A percentile compares a stretch with the other conserved stretches of the same genome.
These are phyloP conservation scores for Salix dunnii DNA, from an alignment of 345 rosid genomes.

Conservation along the genomic window DNA sequence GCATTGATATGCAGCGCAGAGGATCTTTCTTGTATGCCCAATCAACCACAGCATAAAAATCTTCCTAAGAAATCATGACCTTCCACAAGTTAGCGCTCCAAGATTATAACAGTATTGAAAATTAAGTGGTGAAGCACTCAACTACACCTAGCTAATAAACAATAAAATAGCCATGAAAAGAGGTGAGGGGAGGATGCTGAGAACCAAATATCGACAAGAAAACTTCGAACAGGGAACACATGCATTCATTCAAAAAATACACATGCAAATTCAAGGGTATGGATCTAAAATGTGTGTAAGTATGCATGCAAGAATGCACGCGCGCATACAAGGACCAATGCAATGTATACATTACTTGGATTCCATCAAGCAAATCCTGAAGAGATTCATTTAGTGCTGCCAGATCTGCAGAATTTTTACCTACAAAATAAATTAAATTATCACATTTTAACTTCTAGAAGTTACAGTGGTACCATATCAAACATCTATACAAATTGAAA, in stretches of 20 bases:
- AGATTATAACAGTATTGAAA: background rate
- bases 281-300: background rate
- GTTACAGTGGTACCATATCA: conserved; percentile 9
- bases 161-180: background rate
- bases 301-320: background rate
- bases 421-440: conserved; percentile 39
- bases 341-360: conserved; percentile 52
- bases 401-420: conserved; percentile 71
- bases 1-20: conserved; percentile 96
- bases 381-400: conserved; percentile 82
- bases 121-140: background rate
- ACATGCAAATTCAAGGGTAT: background rate
- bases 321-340: background rate
- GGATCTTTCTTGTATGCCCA: conserved; percentile 99
- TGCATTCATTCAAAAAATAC: background rate
- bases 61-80: conserved; percentile 58
- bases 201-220: background rate
- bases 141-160: background rate
- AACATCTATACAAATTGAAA: conserved; percentile 15
- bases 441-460: conserved; percentile 11
- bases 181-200: background rate
- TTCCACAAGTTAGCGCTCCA: conserved; percentile 11
- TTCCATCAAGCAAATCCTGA: conserved; percentile 95
- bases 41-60: conserved; percentile 96
- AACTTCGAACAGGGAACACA: background rate